phyloP scores from a whole-genome alignment of 2,329 filamentous ascomycete genomes.

The Fusarium tupiense region DNA sequence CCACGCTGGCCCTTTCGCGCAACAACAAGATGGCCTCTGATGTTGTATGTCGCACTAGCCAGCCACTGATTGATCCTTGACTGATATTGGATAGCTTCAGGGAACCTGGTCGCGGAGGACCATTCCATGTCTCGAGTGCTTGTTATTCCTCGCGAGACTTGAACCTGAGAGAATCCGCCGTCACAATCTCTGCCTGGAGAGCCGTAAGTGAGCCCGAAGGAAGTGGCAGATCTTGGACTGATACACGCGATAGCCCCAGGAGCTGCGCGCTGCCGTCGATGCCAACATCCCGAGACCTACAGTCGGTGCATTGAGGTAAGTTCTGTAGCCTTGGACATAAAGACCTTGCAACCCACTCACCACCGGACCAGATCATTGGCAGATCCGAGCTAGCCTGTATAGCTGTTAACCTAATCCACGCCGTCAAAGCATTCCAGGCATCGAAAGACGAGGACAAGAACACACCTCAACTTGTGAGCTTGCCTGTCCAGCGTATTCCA shows the following conservation, averaged over 20 bases:
- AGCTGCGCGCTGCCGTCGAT: neutral
- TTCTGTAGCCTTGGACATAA: neutral
- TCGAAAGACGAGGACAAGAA: neutral
- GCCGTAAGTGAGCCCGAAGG: neutral
- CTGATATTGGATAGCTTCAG: neutral
- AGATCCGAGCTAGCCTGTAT: neutral
- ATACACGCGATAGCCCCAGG: neutral
- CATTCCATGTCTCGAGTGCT: neutral
- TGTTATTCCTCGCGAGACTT: neutral
- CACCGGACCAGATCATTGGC: neutral
- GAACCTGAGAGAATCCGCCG: neutral
- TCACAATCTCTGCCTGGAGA: neutral
- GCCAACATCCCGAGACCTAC: neutral
- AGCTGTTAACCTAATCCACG: neutral
- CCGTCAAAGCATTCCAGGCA: neutral
- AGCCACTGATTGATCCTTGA: neutral
- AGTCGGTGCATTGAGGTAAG: neutral
- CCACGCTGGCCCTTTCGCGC: neutral
- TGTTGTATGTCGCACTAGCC: neutral
- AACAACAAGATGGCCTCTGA: neutral
- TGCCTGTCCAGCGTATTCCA: neutral
- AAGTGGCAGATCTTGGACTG: neutral
- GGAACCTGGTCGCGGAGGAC: neutral
- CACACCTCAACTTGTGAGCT: neutral
- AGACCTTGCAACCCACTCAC: no score